Evolutionary conservation across 257 asterid genomes (phyloP), one percentile per base, ranked within the genome.

Genomic region (Solanum pinnatisectum): DNA sequence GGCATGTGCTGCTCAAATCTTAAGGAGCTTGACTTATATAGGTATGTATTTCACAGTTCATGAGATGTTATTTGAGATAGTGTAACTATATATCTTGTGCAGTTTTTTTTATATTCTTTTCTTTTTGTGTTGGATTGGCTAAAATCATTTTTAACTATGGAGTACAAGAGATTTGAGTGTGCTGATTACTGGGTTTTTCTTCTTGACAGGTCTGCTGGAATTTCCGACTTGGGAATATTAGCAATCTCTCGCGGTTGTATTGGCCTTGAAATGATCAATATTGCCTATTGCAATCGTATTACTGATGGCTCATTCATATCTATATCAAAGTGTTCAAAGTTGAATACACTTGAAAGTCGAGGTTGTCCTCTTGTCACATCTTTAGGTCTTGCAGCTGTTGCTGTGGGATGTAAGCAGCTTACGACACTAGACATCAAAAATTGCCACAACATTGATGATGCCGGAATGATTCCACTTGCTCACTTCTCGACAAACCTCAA

Each of bases 381-480:
- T 25, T 89, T 74, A n/a, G 99, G 99, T 59, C 89, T 95, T 87
- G 92, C 94, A 32, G 95, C 98, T 65, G 68, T 96, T 83, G 94
- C 98, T 10, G 91, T 89, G 87, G 97, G 98, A 79, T 95, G 99
- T 90, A 94, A 89, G 92, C 96, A 91, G 76, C 95, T 96, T 16
- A 87, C 91, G 73, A 93, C 90, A 90, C 89, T 96, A 85, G 99
- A 96, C 92, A 90, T 95, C 0, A 96, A 96, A 87, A 95, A 94
- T 87, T 96, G 99, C 79, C 92, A 37, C 11, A 94, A 88, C 88
- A 91, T 96, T 9, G 91, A 94, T 88, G 98, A 96, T 88, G 77
- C 94, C 4, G 98, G 99, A 91, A 93, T 95, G 97, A 91, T 95
- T 83, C 92, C 94, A 78, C 97, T 95, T 27, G 95, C 96, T 73